These are phyloP conservation scores for Apiotrichum montevideense DNA, from an alignment of 1,284 basidiomycete genomes.

Conservation along the genomic window DNA sequence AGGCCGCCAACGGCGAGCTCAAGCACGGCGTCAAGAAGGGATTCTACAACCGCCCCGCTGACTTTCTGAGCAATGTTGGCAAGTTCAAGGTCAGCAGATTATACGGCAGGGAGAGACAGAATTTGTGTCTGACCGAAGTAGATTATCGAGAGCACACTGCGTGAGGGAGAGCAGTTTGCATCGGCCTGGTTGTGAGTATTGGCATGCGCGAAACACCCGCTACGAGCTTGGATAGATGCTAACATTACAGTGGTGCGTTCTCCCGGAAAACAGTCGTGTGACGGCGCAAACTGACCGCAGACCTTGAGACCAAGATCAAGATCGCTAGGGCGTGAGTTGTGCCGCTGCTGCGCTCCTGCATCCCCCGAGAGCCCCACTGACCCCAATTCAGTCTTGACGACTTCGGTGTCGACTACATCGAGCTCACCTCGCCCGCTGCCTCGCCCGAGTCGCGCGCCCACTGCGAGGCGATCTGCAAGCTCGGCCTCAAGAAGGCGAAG, in stretches of 20 bases:
- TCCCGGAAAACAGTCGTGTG: too few species aligned
- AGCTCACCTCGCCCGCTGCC: slow-evolving; percentile 95
- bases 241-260: too few species aligned
- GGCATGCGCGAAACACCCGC: not conserved
- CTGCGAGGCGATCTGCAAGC: slow-evolving; percentile 99
- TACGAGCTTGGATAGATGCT: slow-evolving; percentile 35
- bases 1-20: slow-evolving; percentile 43
- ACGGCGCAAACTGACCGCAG: slow-evolving; percentile 1
- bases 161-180: slow-evolving; percentile 99
- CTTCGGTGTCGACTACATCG: slow-evolving; percentile 99
- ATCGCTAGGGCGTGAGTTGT: slow-evolving; percentile 69
- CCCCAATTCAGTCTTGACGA: slow-evolving; percentile 61
- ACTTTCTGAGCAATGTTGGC: slow-evolving; percentile 83
- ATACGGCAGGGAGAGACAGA: too few species aligned
- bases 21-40: slow-evolving; percentile 53
- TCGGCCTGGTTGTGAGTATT: slow-evolving; percentile 62
- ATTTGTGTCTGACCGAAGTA: slow-evolving; percentile 5
- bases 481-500: slow-evolving; percentile 74
- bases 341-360: too few species aligned
- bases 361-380: too few species aligned
- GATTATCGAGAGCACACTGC: slow-evolving; percentile 93
- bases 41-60: slow-evolving; percentile 80
- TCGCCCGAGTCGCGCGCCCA: slow-evolving; percentile 92
- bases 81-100: slow-evolving; percentile 63
- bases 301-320: slow-evolving; percentile 97